These are phyloP conservation scores for Apophysomyces variabilis DNA, from an alignment of 371 early-diverging fungal genomes.

Conservation along the genomic window DNA sequence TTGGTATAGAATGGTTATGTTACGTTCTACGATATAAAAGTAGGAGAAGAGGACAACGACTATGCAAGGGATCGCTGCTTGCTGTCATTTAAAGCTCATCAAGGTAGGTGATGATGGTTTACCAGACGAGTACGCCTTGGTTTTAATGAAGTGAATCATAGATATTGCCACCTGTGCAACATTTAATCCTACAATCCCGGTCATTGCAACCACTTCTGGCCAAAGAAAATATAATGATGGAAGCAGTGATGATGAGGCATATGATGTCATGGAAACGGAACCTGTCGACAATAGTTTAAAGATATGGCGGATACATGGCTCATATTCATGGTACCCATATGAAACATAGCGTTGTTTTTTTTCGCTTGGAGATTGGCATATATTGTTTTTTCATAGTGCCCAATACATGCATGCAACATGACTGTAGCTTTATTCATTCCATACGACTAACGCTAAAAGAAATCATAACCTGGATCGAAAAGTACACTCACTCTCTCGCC, in stretches of 20 bases:
- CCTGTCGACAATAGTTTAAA: conserved; percentile 53
- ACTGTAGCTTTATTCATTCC: too few relatives aligned
- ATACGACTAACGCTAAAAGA: conserved; percentile 15
- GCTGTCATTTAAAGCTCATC: conserved; percentile 19
- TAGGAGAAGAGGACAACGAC: conserved; percentile 17
- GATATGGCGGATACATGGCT: conserved; percentile 53
- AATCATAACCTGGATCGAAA: conserved; percentile 62
- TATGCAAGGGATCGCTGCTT: conserved; percentile 16
- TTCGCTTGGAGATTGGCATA: not conserved
- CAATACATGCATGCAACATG: not conserved
- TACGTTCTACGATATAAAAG: conserved; percentile 51
- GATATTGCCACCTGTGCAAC: conserved; percentile 57
- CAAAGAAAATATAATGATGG: conserved; percentile 58
- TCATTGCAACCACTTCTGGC: conserved; percentile 68
- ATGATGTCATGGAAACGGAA: conserved; percentile 12
- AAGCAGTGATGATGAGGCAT: conserved; percentile 5
- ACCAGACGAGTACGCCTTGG: not conserved
- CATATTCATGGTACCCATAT: conserved; percentile 45
- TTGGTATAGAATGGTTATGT: conserved; percentile 48
- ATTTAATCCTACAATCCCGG: conserved; percentile 66
- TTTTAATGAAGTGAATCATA: conserved; percentile 18
- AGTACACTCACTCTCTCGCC: conserved; percentile 92
- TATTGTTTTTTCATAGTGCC: not conserved
- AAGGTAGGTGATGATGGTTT: conserved; percentile 25
- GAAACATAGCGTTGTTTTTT: not conserved